Conservation (phyloP, 352 stramenopile species). For the Phytopythium aichiense region DNA sequence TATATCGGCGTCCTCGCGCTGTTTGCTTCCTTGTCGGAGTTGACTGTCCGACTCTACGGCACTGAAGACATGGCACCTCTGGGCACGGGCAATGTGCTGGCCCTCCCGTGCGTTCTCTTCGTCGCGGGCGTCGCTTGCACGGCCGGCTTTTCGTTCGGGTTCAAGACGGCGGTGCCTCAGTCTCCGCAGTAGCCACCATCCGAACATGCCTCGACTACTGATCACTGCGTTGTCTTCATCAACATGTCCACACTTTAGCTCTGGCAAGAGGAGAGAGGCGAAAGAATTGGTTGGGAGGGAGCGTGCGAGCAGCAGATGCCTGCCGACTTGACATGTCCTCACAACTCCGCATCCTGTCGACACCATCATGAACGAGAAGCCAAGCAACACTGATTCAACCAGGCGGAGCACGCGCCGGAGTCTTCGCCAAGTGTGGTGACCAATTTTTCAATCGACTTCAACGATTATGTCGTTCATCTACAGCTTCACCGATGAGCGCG, state of each 20-base stretch:
- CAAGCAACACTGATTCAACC: background rate
- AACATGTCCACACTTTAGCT: background rate
- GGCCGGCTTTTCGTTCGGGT: slow-evolving; percentile 29
- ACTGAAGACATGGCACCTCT: slow-evolving; percentile 56
- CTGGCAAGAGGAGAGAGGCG: no score
- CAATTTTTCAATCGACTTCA: background rate
- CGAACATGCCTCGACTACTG: background rate
- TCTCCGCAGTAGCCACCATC: background rate
- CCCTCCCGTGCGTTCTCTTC: slow-evolving; percentile 60
- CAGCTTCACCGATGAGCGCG: background rate
- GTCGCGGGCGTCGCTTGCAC: slow-evolving; percentile 40
- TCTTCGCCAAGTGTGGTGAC: background rate
- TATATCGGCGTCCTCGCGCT: slow-evolving; percentile 73
- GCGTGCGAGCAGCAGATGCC: no score
- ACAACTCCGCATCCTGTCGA: background rate
- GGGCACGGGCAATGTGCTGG: slow-evolving; percentile 57
- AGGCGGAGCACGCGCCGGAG: background rate
- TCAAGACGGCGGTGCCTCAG: slow-evolving; percentile 3
- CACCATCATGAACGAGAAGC: background rate
- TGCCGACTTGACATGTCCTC: background rate
- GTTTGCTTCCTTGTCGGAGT: slow-evolving; percentile 54
- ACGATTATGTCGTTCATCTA: background rate
- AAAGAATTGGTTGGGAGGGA: no score
- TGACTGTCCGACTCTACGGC: slow-evolving; percentile 73
- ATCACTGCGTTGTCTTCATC: background rate